phyloP scores from a whole-genome alignment of 1,284 basidiomycete genomes.

The Chalciporus piperatoides region DNA sequence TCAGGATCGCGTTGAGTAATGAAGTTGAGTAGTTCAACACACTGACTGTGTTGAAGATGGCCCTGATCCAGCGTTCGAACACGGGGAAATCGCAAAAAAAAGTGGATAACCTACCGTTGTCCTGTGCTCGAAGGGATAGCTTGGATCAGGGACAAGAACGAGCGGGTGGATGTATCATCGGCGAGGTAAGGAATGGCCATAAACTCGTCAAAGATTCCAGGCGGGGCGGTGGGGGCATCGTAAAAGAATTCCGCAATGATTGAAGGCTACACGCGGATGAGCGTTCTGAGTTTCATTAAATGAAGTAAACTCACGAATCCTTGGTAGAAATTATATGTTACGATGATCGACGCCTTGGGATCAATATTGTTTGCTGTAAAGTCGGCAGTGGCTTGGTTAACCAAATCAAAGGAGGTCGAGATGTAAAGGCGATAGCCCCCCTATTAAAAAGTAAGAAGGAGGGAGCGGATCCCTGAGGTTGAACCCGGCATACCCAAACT shows the following conservation, averaged over 20 bases:
- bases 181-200: constrained; percentile 23
- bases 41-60: constrained; percentile 3
- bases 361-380: constrained; percentile 48
- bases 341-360: constrained; percentile 55
- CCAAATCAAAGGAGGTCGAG: not conserved
- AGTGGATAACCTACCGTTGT: constrained; percentile 6
- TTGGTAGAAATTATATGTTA: constrained; percentile 40
- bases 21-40: constrained; percentile 4
- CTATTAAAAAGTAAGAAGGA: no score
- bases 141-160: constrained; percentile 32
- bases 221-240: constrained; percentile 46
- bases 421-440: no score
- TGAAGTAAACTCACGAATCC: not conserved
- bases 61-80: constrained; percentile 1
- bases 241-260: constrained; percentile 46
- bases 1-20: constrained; percentile 12
- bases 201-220: constrained; percentile 48
- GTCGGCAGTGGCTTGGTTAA: constrained; percentile 41
- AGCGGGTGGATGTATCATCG: constrained; percentile 32
- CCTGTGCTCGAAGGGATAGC: constrained; percentile 4
- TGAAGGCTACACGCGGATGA: constrained; percentile 20
- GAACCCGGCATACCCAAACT: constrained; percentile 48
- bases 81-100: no score
- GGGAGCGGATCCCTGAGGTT: no score
- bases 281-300: not conserved